Conservation (phyloP, 1,139 yeast genomes). For the Nakaseomyces delphensis region DNA sequence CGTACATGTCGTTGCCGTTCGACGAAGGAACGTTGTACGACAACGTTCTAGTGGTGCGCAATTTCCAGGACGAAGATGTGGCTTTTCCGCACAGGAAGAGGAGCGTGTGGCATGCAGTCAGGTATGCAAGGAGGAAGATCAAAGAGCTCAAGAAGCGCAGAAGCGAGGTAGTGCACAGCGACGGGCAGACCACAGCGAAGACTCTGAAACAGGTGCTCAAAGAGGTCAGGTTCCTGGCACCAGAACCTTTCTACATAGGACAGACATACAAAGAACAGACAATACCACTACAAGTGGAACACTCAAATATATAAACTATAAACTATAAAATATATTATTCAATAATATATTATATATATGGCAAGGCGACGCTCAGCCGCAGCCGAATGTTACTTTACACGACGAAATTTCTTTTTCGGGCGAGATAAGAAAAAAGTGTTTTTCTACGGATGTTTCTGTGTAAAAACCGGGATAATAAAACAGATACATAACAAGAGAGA, state of each 20-base stretch:
- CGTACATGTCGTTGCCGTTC: not conserved
- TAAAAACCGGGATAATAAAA: too few species aligned
- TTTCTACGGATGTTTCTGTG: too few species aligned
- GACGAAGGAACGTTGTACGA: not conserved
- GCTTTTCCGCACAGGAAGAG: too few species aligned
- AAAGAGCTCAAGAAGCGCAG: not conserved
- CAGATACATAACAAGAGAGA: too few species aligned
- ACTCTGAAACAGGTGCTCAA: not conserved
- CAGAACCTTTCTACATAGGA: not conserved
- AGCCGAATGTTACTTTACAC: too few species aligned
- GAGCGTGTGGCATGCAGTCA: not conserved
- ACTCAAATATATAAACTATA: not conserved
- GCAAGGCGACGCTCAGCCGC: too few species aligned
- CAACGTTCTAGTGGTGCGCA: too few species aligned
- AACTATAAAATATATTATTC: too few species aligned
- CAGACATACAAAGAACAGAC: not conserved
- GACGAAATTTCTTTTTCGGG: too few species aligned
- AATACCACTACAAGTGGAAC: not conserved
- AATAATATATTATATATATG: too few species aligned
- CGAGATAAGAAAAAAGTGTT: too few species aligned
- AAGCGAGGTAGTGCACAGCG: not conserved
- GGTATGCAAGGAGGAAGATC: conserved; percentile 33
- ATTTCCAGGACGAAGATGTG: not conserved
- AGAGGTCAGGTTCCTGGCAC: not conserved
- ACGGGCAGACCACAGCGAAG: not conserved